Base-by-base conservation (phyloP, 1,284 basidiomycete species). In the Macrocystidia cucumis region DNA sequence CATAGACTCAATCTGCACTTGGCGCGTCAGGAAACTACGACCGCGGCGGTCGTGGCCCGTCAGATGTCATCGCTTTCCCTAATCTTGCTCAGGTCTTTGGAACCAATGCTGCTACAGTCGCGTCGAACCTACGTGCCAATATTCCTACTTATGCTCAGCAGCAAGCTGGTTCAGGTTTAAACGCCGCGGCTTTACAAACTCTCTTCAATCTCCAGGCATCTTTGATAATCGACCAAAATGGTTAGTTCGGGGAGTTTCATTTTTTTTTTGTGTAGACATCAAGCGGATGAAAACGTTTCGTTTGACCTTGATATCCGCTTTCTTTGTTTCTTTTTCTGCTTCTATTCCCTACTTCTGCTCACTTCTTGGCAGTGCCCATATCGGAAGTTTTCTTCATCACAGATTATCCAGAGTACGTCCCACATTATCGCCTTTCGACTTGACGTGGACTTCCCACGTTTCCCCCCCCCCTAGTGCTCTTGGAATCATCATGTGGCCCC, bases 401-500 rank as follows among this genome's bases (percentile, higher is more conserved):
- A n/a, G n/a, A n/a, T n/a, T 67, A 52, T 37, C 65, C 67, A 17
- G 56, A 54, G 63, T 65, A 40, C 25, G 57, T 47, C 12, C 1
- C 29, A 19, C 23, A 7, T 5, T 17, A 13, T 13, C 25, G 2
- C 7, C 18, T 12, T 19, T 27, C n/a, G 22, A 8, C 2, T 23
- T 35, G 11, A 12, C 27, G 17, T 21, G 17, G 25, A 27, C 18
- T 17, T 7, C 9, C 22, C 25, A 24, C 37, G 23, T 16, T 35
- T 22, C 16, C 38, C 12, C 8, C 12, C 8, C 8, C 23, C 19
- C 7, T 39, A 67, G 66, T 35, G 60, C 50, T 22, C 40, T 72
- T 13, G 69, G 69, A 2, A 65, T 74, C 35, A 56, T 62, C 41
- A 62, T 67, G 54, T 75, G 72, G 71, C 62, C 63, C 32, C 58